Evolutionary conservation across 129 eudicot genomes (phyloP), one percentile per base, ranked within the genome.

Genomic region (Flaveria sonorensis): DNA sequence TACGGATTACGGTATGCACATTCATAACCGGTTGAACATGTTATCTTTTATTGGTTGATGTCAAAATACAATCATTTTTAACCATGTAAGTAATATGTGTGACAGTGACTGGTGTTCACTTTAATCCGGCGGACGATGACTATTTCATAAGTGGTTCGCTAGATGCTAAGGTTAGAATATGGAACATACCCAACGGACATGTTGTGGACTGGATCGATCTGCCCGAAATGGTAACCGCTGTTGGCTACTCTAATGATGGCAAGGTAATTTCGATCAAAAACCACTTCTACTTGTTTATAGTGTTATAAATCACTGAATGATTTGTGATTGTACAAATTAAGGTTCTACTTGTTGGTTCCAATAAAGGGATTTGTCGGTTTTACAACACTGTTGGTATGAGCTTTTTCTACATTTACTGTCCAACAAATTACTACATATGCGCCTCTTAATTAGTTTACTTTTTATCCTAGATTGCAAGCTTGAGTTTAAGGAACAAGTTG

Each of bases 261-360:
- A 81, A 84, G 88, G 85, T 84, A 78, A 2, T 10, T 4, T 30
- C 30, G 3, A 65, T 52, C 28, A 46, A 24, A 21, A 42, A 24
- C 13, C 61, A 43, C 26, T 7, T 56, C 36, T 8, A 30, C 62
- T 19, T 46, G 74, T 68, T 11, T 48, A 30, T 78, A 47, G 32
- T 10, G 64, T 43, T 51, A 52, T 16, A 24, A 43, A 65, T 73
- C n/a, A 28, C 24, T 42, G 48, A 42, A 2, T 43, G 23, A 30
- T 69, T 60, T 57, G 20, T 68, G 39, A 36, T 66, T 83, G 32
- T 30, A 2, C 70, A 3, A 71, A 70, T 80, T 83, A 78, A 93
- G 98, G 93, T 90, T 81, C 88, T 93, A 20, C 70, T 86, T 59
- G 84, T 91, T 32, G 98, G 98, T 53, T 85, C 93, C 2, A 88